phyloP scores from a whole-genome alignment of 192 early-diverging fungal genomes.

The Powellomyces hirtus region DNA sequence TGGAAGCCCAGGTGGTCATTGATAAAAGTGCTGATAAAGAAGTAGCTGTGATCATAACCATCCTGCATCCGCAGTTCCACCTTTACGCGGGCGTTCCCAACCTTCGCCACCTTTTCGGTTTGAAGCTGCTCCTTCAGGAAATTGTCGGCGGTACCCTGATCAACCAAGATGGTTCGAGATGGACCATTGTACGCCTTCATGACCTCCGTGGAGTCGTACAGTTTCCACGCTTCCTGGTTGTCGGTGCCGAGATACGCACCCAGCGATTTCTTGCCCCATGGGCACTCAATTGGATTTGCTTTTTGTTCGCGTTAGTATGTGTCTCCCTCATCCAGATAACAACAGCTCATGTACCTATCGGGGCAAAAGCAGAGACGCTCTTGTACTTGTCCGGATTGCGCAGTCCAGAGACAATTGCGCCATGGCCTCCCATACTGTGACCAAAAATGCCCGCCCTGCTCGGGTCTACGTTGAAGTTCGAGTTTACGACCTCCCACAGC shows the following conservation, averaged over 20 bases:
- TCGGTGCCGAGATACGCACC: conserved; percentile 66
- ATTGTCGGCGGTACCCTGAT: conserved; percentile 70
- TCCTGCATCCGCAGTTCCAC: conserved; percentile 47
- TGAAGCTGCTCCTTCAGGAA: conserved; percentile 70
- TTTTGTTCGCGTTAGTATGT: too few relatives aligned
- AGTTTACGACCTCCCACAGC: conserved; percentile 58
- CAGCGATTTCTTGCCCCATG: conserved; percentile 83
- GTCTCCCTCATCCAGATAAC: too few relatives aligned
- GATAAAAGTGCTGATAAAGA: conserved; percentile 76
- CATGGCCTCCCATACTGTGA: conserved; percentile 77
- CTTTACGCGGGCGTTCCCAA: conserved; percentile 32
- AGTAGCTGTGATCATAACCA: conserved; percentile 89
- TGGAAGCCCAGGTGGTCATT: conserved; percentile 77
- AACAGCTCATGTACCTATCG: too few relatives aligned
- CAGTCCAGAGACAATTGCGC: conserved; percentile 74
- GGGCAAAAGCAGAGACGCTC: conserved; percentile 77
- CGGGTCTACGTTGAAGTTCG: conserved; percentile 55
- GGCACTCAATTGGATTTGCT: conserved; percentile 62
- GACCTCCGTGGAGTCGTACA: conserved; percentile 76
- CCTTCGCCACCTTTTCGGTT: conserved; percentile 55
- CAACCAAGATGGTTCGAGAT: conserved; percentile 41
- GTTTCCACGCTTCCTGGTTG: conserved; percentile 56
- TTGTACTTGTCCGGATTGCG: conserved; percentile 71
- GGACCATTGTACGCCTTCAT: conserved; percentile 48
- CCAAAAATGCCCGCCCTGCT: conserved; percentile 34